Percentiles rank a stretch among this genome's conserved stretches.
phyloP scores from a whole-genome alignment of 1,284 basidiomycete genomes.

The Naganishia sp. region DNA sequence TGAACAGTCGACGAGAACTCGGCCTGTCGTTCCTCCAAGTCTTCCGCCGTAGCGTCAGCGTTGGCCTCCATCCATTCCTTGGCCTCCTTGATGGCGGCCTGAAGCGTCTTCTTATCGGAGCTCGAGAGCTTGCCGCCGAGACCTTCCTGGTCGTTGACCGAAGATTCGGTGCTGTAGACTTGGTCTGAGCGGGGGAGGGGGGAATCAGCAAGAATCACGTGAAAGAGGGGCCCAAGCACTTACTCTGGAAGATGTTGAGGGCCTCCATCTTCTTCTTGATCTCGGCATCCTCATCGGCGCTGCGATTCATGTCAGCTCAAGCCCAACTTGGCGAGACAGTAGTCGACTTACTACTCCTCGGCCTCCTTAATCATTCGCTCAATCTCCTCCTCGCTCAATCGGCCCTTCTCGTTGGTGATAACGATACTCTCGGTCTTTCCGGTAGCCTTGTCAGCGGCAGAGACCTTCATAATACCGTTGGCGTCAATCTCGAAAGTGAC shows the following conservation, averaged over 20 bases:
- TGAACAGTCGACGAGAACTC: conserved; percentile 70
- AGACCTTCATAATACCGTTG: conserved; percentile 88
- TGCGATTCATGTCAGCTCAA: conserved; percentile 40
- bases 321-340: too few relatives aligned
- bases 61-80: conserved; percentile 88
- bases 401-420: conserved; percentile 76
- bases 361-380: conserved; percentile 89
- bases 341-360: conserved; percentile 64
- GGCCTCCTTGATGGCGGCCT: conserved; percentile 80
- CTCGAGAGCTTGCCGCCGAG: conserved; percentile 84
- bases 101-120: conserved; percentile 85
- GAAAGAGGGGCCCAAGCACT: conserved; percentile 21
- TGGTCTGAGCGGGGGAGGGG: conserved; percentile 43
- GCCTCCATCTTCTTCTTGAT: conserved; percentile 86
- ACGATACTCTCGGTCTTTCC: conserved; percentile 86
- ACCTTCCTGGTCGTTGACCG: conserved; percentile 81
- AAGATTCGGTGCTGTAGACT: conserved; percentile 76
- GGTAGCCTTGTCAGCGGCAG: conserved; percentile 86
- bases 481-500: conserved; percentile 93
- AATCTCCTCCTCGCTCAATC: conserved; percentile 81
- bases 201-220: background rate
- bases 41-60: conserved; percentile 78
- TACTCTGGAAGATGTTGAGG: conserved; percentile 66
- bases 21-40: conserved; percentile 84
- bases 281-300: conserved; percentile 76